Conservation (phyloP, 805 yeast genomes). For the Peterozyma toletana region DNA sequence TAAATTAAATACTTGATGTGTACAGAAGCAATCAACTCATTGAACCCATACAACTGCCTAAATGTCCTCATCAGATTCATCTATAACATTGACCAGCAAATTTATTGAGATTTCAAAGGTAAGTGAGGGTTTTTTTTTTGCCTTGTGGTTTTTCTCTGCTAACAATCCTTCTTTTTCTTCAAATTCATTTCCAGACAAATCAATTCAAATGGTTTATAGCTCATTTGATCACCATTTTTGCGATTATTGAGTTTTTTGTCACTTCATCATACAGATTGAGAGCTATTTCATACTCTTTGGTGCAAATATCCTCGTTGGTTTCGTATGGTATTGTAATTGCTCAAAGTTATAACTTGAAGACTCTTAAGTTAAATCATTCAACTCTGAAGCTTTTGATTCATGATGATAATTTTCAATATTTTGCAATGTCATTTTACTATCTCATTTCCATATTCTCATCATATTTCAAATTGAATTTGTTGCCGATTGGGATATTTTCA, state of each 20-base stretch:
- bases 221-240: constrained; percentile 33
- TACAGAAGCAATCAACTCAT: no score
- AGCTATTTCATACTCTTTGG: constrained; percentile 42
- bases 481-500: constrained; percentile 75
- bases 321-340: constrained; percentile 73
- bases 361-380: constrained; percentile 19
- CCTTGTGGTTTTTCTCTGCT: no score
- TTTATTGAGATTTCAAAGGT: constrained; percentile 1
- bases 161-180: background rate
- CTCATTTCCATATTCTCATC: constrained; percentile 40
- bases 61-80: background rate
- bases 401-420: constrained; percentile 73
- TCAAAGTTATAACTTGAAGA: constrained; percentile 39
- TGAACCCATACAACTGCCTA: no score
- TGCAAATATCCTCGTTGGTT: constrained; percentile 57
- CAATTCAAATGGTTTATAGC: constrained; percentile 78
- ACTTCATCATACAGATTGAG: no score
- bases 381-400: constrained; percentile 24
- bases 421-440: constrained; percentile 49
- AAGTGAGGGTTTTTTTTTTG: background rate
- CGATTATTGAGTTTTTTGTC: no score
- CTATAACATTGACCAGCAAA: no score
- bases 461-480: constrained; percentile 49
- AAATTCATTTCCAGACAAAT: constrained; percentile 28
- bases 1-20: no score